Base-by-base conservation (phyloP, 139 green algal genomes). In the Klebsormidium nitens region DNA sequence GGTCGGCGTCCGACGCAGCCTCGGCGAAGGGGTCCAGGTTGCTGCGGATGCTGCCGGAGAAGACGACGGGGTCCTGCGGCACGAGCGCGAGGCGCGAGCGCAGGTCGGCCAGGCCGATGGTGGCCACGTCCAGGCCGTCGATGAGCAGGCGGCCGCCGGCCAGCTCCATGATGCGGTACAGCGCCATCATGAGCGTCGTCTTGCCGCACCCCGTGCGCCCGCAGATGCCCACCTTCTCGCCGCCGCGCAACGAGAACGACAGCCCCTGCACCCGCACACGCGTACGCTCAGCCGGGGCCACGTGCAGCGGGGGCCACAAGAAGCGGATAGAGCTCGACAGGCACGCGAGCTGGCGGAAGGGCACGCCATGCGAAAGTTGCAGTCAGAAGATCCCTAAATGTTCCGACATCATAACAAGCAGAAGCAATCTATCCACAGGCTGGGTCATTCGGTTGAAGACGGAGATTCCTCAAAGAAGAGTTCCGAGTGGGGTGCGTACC, bases 1-100 rank as follows among this genome's bases (percentile, higher is more conserved):
- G 78, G 6, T 69, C 40, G n/a, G 74, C 75, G 70, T 95, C 90
- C 2, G 32, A 63, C 4, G 74, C 36, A 0, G 39, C 0, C 46
- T 89, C 49, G 8, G 73, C 82, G 76, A 96, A 96, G 1, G 93
- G 93, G 69, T 97, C 92, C 40, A 99, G 76, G 82, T 99, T 99
- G 61, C 26, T 78, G 36, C 94, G 84, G n/a, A 98, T 67, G 4
- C 71, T 92, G 39, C 94, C 94, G 36, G 75, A 88, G 76, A 99
- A 99, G 38, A 99, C 85, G 42, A 96, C 87, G 0, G 93, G 92
- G 52, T 96, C 91, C 85, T 96, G 89, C n/a, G 48, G 72, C 4
- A 79, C 72, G 26, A 92, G 82, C 19, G 83, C 84, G 17, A 94
- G 76, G 34, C 69, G 47, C n/a, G 48, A 81, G 35, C 87, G 69